Evolutionary conservation across 179 eudicot species (phyloP), one percentile per base, ranked within the genome.

Genomic region (Monotropa hypopitys): DNA sequence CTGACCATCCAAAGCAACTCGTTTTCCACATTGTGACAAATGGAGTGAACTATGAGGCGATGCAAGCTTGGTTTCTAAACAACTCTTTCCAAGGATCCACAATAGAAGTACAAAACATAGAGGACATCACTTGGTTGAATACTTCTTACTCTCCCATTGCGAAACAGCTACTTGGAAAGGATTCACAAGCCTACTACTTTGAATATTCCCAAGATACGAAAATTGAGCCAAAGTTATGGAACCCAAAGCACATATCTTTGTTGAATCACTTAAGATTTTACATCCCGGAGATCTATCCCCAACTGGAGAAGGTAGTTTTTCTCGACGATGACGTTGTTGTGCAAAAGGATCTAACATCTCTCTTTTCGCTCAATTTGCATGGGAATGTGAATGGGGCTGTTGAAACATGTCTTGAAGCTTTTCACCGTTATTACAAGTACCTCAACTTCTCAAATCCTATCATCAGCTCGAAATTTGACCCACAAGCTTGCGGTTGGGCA

Each of bases 401-500:
- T 13, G 97, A 91, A 81, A 91, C 97, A 28, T 91, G 97, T 74
- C 89, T 91, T 5, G 97, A 91, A 81, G 84, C 94, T 43, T 89
- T 85, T 76, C 97, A 90, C 75, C 84, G 97, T 26, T 88, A 76
- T 77, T 85, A 91, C 75, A 91, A 90, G 43, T 91, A 90, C 70
- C 90, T 91, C 57, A 91, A 91, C 61, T 91, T 91, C 73, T 90
- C 97, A 57, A 89, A 85, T 83, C 86, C 90, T 2, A 79, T 81
- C 8, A 86, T 91, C 68, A 86, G 92, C 85, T 83, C 91, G 1
- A 91, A 88, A 80, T 88, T 91, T 76, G 97, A 91, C 67, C 94
- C 97, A 18, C 97, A 91, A 81, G 92, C 94, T 16, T 91, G 97
- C 72, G 94, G 94, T 40, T 91, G 97, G 97, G 94, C 97, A 30